Base-by-base conservation (phyloP, 768 basidiomycete genomes). In the Collybia sordida region DNA sequence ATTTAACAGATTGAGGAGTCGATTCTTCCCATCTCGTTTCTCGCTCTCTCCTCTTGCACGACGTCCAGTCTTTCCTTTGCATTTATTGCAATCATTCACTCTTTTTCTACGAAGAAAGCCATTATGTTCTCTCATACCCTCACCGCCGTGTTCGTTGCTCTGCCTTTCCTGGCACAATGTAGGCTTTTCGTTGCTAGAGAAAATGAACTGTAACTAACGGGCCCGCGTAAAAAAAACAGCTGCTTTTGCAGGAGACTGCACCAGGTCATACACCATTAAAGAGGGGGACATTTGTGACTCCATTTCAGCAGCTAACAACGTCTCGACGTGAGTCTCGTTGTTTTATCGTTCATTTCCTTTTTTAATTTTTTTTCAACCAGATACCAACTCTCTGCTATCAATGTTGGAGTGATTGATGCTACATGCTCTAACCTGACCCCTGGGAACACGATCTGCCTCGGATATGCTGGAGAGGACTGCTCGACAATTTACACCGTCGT, bases 371-470 rank as follows among this genome's bases (percentile, higher is more conserved):
- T 31, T 31, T 4, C 31, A 15, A 39, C 21, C 47, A 91, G 88
- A 11, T 91, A 83, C 72, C 90, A 92, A 66, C 81, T 92, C 45
- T 82, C 85, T 3, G 72, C 75, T 37, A 70, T 82, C 53, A 90
- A 91, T 71, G 48, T 69, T 0, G 66, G 54, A 42, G 54, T 57
- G 43, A 79, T 90, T 63, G 67, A 88, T 57, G 24, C 63, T 1
- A 40, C 42, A 15, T 92, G 90, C 71, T 56, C 65, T 55, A 88
- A 92, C 67, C 79, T 92, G 47, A 28, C 53, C 5, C 69, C 78
- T 3, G 79, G 77, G 42, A 53, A 66, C 21, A 53, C 41, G 14
- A 59, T 90, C 68, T 93, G 90, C 69, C 77, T 92, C 50, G 90
- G 85, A 35, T 64, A 68, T 54, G 14, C 51, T 2, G 77, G 73